phyloP scores from a whole-genome alignment of 106 monocot genomes.

The Xerophyta viscosa region DNA sequence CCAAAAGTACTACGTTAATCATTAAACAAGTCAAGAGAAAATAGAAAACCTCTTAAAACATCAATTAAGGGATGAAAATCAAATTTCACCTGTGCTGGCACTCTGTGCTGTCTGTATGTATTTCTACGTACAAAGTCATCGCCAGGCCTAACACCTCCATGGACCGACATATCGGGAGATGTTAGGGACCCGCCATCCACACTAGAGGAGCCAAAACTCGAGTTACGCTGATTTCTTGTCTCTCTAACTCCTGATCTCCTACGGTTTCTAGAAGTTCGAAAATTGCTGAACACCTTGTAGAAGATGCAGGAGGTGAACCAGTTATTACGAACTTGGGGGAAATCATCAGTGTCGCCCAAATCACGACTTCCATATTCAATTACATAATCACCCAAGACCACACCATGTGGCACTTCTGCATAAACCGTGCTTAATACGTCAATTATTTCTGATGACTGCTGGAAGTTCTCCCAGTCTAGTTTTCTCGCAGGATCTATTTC shows the following conservation, averaged over 20 bases:
- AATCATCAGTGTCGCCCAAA: conserved; percentile 30
- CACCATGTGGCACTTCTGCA: conserved; percentile 63
- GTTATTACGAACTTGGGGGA: conserved; percentile 13
- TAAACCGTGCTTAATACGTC: conserved; percentile 70
- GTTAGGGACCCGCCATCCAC: conserved; percentile 18
- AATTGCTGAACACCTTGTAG: conserved; percentile 25
- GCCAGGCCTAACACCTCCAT: conserved; percentile 27
- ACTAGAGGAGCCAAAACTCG: conserved; percentile 19
- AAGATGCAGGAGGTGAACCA: conserved; percentile 60
- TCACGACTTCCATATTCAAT: conserved; percentile 60
- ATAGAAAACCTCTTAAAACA: too few relatives aligned
- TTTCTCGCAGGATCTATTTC: conserved; percentile 55
- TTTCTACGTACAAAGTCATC: conserved; percentile 23
- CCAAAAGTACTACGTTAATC: too few relatives aligned
- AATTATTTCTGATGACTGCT: conserved; percentile 56
- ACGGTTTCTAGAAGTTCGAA: conserved; percentile 39
- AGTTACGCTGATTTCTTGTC: conserved; percentile 10
- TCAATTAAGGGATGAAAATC: too few relatives aligned
- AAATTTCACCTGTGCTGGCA: conserved; percentile 1
- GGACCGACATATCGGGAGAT: conserved; percentile 22
- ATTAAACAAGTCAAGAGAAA: too few relatives aligned
- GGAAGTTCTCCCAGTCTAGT: conserved; percentile 69
- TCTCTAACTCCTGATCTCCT: conserved; percentile 19
- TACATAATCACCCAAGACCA: conserved; percentile 77
- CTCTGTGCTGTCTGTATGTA: conserved; percentile 2